Conservation (phyloP, 2,329 filamentous ascomycete species). For the Paraphaeosphaeria minitans region DNA sequence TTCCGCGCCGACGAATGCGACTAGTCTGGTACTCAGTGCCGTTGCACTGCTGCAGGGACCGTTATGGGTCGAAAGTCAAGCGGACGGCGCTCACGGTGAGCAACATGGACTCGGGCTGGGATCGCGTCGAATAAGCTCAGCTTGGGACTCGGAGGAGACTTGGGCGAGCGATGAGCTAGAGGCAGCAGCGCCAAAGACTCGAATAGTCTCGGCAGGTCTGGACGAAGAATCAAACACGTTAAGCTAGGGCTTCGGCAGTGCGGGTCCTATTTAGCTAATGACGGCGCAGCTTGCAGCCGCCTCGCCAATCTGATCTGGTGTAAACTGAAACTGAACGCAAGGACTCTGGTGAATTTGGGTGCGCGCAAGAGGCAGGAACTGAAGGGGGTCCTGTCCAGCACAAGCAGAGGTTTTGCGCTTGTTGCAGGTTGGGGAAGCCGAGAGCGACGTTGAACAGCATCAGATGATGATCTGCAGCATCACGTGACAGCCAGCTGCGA, state of each 20-base stretch:
- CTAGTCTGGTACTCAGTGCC: constrained; percentile 3
- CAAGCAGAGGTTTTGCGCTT: constrained; percentile 1
- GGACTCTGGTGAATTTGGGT: background rate
- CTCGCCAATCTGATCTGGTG: constrained; percentile 17
- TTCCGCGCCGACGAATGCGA: constrained; percentile 3
- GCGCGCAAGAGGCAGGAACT: background rate
- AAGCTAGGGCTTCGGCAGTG: constrained; percentile 15
- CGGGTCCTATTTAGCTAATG: constrained; percentile 15
- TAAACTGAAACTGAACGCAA: background rate
- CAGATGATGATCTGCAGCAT: constrained; percentile 10
- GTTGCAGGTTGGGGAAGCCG: constrained; percentile 6
- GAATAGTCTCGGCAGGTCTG: constrained; percentile 14
- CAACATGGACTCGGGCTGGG: constrained; percentile 20
- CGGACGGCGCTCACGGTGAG: constrained; percentile 14
- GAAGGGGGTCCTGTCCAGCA: background rate
- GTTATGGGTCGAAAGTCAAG: constrained; percentile 19
- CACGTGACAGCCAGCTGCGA: constrained; percentile 7
- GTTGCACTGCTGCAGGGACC: constrained; percentile 14
- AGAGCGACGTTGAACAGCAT: constrained; percentile 4
- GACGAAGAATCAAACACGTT: constrained; percentile 16
- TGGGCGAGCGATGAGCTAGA: constrained; percentile 12
- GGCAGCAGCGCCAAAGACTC: constrained; percentile 5
- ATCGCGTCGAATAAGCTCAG: constrained; percentile 2
- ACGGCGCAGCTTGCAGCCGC: constrained; percentile 15
- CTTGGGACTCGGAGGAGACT: background rate